Conservation (phyloP, 2,329 filamentous ascomycete genomes). For the Aspergillus neoniger region DNA sequence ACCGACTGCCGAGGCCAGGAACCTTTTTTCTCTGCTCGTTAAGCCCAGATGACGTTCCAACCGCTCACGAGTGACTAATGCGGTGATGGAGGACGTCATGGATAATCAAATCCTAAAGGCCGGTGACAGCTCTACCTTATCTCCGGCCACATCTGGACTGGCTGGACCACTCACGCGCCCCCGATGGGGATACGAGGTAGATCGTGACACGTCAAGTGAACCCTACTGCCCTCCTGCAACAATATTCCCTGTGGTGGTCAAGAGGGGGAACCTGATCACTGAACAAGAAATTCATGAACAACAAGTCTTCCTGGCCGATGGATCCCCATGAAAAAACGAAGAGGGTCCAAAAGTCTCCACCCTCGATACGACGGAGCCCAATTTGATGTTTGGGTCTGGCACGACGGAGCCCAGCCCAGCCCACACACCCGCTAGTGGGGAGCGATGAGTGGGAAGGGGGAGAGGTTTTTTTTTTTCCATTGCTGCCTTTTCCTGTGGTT, state of each 20-base stretch:
- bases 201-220: constrained; percentile 13
- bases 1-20: not conserved
- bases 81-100: constrained; percentile 9
- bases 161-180: not conserved
- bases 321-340: not conserved
- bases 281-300: not conserved
- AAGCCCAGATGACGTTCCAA: not conserved
- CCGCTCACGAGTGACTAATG: constrained; percentile 12
- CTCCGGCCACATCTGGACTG: constrained; percentile 5
- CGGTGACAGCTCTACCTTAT: constrained; percentile 6
- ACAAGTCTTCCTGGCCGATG: not conserved
- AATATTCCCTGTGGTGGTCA: not conserved
- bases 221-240: not conserved
- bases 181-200: constrained; percentile 2
- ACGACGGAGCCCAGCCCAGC: not conserved
- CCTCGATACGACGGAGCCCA: constrained; percentile 3
- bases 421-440: not conserved
- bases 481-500: not conserved
- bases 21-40: not conserved
- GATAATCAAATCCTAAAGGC: not conserved
- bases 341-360: constrained; percentile 1
- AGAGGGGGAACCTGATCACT: not conserved
- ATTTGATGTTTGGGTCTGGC: not conserved
- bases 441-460: too few relatives aligned
- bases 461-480: not conserved